These are phyloP conservation scores for Mucor plumbeus DNA, from an alignment of 371 early-diverging fungal species.

Conservation along the genomic window DNA sequence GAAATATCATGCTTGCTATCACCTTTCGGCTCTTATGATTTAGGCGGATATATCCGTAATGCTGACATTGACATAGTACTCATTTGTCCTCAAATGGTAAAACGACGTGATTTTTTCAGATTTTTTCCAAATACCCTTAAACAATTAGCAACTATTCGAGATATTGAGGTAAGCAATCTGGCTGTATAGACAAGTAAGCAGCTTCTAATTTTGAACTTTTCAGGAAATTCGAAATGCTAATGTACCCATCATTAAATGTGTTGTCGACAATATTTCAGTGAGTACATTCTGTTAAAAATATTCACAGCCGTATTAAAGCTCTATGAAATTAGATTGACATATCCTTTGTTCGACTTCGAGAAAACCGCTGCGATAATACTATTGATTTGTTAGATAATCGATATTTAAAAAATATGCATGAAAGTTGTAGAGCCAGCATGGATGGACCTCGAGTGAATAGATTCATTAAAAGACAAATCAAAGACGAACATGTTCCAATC, in stretches of 20 bases:
- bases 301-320: background rate
- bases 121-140: slow-evolving; percentile 28
- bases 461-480: slow-evolving; percentile 29
- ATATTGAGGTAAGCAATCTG: slow-evolving; percentile 36
- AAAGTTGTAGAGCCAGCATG: slow-evolving; percentile 38
- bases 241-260: slow-evolving; percentile 50
- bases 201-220: background rate
- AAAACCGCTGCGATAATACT: slow-evolving; percentile 13
- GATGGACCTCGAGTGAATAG: slow-evolving; percentile 49
- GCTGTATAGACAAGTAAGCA: background rate
- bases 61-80: slow-evolving; percentile 48
- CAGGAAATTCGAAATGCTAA: slow-evolving; percentile 27
- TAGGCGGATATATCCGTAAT: slow-evolving; percentile 37
- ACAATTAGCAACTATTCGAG: slow-evolving; percentile 21
- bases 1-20: slow-evolving; percentile 24
- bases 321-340: slow-evolving; percentile 37
- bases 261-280: slow-evolving; percentile 41
- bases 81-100: slow-evolving; percentile 30
- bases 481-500: slow-evolving; percentile 6
- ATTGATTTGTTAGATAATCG: slow-evolving; percentile 40
- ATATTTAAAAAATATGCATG: slow-evolving; percentile 31
- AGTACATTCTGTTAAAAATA: background rate
- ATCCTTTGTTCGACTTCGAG: slow-evolving; percentile 40
- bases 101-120: slow-evolving; percentile 29
- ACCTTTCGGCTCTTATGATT: slow-evolving; percentile 48